These are phyloP conservation scores for Penicillium sp. DNA, from an alignment of 2,329 filamentous ascomycete genomes.

Conservation along the genomic window DNA sequence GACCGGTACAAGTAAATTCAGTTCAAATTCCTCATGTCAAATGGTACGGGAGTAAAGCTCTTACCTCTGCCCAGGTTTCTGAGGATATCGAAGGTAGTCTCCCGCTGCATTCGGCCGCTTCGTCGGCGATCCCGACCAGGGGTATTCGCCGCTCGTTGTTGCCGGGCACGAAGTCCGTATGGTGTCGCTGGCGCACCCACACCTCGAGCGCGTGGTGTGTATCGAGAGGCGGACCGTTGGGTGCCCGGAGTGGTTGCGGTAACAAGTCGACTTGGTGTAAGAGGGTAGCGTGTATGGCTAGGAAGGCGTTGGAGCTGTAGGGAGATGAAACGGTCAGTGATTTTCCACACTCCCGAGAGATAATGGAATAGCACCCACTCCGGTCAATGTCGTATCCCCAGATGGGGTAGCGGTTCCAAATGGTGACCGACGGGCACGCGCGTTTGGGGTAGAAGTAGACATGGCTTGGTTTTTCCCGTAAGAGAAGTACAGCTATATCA, in stretches of 20 bases:
- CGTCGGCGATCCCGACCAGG: conserved; percentile 49
- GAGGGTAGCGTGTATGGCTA: conserved; percentile 29
- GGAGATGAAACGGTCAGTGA: background rate
- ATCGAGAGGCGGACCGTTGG: conserved; percentile 33
- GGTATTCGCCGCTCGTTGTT: conserved; percentile 53
- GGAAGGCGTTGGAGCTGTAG: conserved; percentile 36
- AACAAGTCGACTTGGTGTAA: conserved; percentile 36
- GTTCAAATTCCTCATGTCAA: background rate
- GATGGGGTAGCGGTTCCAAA: conserved; percentile 24
- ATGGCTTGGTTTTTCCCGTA: background rate
- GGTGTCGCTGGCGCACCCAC: conserved; percentile 51
- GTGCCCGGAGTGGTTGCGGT: conserved; percentile 31
- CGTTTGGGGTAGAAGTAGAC: conserved; percentile 32
- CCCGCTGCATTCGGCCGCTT: conserved; percentile 50
- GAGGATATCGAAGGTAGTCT: conserved; percentile 56
- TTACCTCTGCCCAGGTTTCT: conserved; percentile 52
- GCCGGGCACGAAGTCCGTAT: conserved; percentile 53
- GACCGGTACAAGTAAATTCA: background rate
- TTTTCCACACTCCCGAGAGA: background rate
- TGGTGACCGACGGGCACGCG: conserved; percentile 27
- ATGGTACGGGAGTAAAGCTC: background rate
- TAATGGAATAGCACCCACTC: conserved; percentile 14
- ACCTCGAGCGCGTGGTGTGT: conserved; percentile 34
- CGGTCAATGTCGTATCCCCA: conserved; percentile 29
- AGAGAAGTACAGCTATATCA: background rate